phyloP scores from a whole-genome alignment of 805 yeast genomes.

The Wickerhamiella azymoides region DNA sequence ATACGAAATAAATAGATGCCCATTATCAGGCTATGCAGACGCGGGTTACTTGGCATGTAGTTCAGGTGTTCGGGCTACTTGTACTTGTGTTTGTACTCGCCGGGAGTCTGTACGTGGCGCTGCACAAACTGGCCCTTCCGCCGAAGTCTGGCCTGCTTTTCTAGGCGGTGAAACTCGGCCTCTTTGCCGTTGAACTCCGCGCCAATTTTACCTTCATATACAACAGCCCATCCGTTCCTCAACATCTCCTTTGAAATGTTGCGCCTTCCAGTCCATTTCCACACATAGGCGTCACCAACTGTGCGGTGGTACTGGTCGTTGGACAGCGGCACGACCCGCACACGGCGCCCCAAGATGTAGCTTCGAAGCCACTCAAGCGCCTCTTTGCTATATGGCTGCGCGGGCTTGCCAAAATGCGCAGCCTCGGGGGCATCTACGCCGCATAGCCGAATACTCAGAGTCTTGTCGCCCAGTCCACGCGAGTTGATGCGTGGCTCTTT shows the following conservation, averaged over 20 bases:
- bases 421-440: slow-evolving; percentile 97
- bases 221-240: slow-evolving; percentile 66
- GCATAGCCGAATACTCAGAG: slow-evolving; percentile 69
- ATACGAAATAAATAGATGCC: too few species aligned
- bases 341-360: slow-evolving; percentile 49
- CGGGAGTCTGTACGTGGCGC: slow-evolving; percentile 51
- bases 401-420: slow-evolving; percentile 85
- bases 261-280: slow-evolving; percentile 51
- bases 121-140: slow-evolving; percentile 54
- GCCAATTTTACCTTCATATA: slow-evolving; percentile 68
- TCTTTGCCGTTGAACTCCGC: slow-evolving; percentile 82
- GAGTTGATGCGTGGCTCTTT: slow-evolving; percentile 41
- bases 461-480: slow-evolving; percentile 40
- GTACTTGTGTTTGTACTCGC: slow-evolving; percentile 44
- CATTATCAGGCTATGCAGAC: too few species aligned
- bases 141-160: slow-evolving; percentile 41
- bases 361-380: slow-evolving; percentile 64
- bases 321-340: slow-evolving; percentile 64
- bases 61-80: slow-evolving; percentile 7
- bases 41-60: too few species aligned
- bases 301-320: slow-evolving; percentile 83
- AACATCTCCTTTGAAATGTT: slow-evolving; percentile 87
- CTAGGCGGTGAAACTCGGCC: slow-evolving; percentile 41
- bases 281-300: slow-evolving; percentile 58
- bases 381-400: slow-evolving; percentile 78